Base-by-base conservation (phyloP, 805 yeast genomes). In the Candida quercuum region DNA sequence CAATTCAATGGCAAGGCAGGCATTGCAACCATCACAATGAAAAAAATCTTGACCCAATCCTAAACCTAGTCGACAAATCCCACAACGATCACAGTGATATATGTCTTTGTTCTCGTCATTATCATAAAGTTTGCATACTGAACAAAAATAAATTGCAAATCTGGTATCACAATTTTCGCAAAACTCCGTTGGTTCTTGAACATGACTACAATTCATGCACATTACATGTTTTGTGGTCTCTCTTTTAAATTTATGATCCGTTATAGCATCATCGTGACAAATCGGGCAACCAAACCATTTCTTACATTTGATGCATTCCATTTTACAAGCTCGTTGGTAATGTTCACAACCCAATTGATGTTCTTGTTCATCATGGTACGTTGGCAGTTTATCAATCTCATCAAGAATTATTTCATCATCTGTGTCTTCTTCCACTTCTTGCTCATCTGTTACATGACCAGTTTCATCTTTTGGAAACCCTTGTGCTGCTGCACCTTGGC, bases 51-150 rank as follows among this genome's bases (percentile, higher is more conserved):
- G 81, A 14, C 86, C 93, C 17, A 87, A 61, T 0, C 97, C 97
- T 19, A 83, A 67, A 2, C 98, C 98, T 9, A 91, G 66, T 12
- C 97, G 72, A 57, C 98, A 89, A 38, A 91, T 87, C 0, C 95
- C 96, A 64, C 98, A 89, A 49, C 81, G 84, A 49, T 80, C 86
- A 59, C 98, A 89, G 57, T 89, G 98, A 54, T 88, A 89, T 18
- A 89, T 88, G 44, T 83, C 83, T 53, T 86, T 87, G 30, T 70
- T 64, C 34, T 74, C 78, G 54, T 86, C 93, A 54, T 83, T 81
- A 56, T 88, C 96, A 67, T 83, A 91, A 19, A 89, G 68, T 42
- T 77, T 81, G 64, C 98, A 89, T 35, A 67, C 74, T 5, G 65
- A 67, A 60, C 98, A 89, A 55, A 74, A 87, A 57, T 91, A 88